Percentiles rank a stretch among this genome's conserved stretches.
phyloP scores from a whole-genome alignment of 1,284 basidiomycete genomes.

The Omphalotus olearius region DNA sequence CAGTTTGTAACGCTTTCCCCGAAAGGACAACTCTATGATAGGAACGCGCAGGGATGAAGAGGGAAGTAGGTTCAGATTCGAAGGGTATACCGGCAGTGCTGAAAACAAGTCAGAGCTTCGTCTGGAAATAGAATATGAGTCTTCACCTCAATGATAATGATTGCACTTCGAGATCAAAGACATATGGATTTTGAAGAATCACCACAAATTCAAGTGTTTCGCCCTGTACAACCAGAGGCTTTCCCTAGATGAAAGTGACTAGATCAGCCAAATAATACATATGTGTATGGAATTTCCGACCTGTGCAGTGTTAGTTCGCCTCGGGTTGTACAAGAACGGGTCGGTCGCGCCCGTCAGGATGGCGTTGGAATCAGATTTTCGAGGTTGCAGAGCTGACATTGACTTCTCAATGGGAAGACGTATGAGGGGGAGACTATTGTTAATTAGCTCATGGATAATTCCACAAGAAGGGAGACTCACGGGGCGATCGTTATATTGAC shows the following conservation, averaged over 20 bases:
- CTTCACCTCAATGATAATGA: constrained; percentile 74
- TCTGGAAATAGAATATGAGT: not conserved
- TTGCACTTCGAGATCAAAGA: constrained; percentile 86
- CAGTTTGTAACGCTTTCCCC: constrained; percentile 64
- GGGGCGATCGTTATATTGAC: constrained; percentile 75
- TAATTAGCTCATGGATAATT: not conserved
- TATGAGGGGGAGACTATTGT: constrained; percentile 61
- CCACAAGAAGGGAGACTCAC: constrained; percentile 39
- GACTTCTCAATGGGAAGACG: constrained; percentile 75
- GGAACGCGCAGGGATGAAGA: constrained; percentile 63
- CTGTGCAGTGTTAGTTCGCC: constrained; percentile 52
- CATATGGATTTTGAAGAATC: constrained; percentile 86
- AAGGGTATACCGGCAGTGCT: constrained; percentile 84
- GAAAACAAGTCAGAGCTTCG: not conserved
- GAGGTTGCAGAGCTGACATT: constrained; percentile 45
- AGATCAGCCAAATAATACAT: constrained; percentile 13
- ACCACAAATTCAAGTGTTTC: constrained; percentile 82
- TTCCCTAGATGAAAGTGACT: constrained; percentile 32
- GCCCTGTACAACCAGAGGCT: constrained; percentile 74
- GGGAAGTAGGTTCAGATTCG: constrained; percentile 48
- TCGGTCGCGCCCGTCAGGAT: constrained; percentile 58
- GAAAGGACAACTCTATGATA: constrained; percentile 65
- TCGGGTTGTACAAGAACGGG: constrained; percentile 87
- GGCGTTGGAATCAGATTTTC: constrained; percentile 35
- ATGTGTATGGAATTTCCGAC: constrained; percentile 33